Base-by-base conservation (phyloP, 2,329 filamentous ascomycete species). In the Penicillium italicum region DNA sequence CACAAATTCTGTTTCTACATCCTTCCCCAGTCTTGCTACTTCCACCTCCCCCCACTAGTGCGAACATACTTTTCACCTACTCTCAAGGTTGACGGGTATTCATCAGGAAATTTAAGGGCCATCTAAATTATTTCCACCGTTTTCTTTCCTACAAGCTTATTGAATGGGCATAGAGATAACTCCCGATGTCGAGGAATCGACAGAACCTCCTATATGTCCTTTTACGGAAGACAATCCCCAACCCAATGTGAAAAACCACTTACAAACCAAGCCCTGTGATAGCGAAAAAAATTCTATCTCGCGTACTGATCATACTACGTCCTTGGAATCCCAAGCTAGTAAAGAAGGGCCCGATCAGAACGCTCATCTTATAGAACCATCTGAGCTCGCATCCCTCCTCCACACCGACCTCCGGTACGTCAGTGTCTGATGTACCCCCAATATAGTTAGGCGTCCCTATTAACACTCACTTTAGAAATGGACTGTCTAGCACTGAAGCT, bases 401-500 rank as follows among this genome's bases (percentile, higher is more conserved):
- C 16, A 54, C 10, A 62, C 62, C 46, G 49, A 64, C 38, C 51
- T 64, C 14, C 55, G 56, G 62, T 64, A 53, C 18, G 62, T 54
- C 20, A 20, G 34, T n/a, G 16, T 14, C 14, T 28, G 11, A 3
- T 22, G 5, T 22, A 11, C 14, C 12, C 12, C 3, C 20, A 34
- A 12, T 7, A 22, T 28, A 14, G 26, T 2, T 9, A 34, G 14
- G 2, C 12, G 1, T 12, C 7, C 6, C 34, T 22, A 11, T 26
- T 55, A n/a, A 55, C 33, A 30, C n/a, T 14, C 3, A 2, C 4
- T 6, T 18, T 55, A 74, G 71, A 53, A 68, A 87, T 86, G 87
- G 87, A 69, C 79, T 90, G 76, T 81, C 79, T 70, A 75, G 72
- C 66, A 70, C 77, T 63, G 86, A 89, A 72, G 87, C 86, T 61